phyloP scores from a whole-genome alignment of 805 yeast genomes.

The Clavispora santaluciae region DNA sequence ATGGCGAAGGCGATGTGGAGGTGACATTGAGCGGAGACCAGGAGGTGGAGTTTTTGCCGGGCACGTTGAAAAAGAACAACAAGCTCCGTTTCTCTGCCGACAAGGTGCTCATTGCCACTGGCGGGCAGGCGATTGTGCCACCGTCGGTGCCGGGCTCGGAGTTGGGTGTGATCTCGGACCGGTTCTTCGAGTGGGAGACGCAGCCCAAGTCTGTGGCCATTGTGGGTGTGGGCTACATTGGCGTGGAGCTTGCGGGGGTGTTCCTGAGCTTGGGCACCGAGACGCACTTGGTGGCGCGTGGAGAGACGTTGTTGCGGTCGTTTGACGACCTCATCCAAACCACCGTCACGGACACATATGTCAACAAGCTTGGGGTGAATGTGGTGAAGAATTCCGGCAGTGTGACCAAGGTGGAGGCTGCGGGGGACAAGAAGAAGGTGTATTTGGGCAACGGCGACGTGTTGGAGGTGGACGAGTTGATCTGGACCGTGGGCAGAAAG shows the following conservation, averaged over 20 bases:
- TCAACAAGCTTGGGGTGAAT: slow-evolving; percentile 68
- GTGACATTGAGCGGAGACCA: slow-evolving; percentile 51
- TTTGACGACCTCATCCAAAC: slow-evolving; percentile 80
- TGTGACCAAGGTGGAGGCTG: slow-evolving; percentile 32
- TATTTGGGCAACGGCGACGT: slow-evolving; percentile 32
- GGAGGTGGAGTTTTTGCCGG: slow-evolving; percentile 31
- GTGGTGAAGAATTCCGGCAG: slow-evolving; percentile 63
- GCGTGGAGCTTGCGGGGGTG: slow-evolving; percentile 92
- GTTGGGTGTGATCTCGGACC: slow-evolving; percentile 82
- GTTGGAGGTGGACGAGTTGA: slow-evolving; percentile 64
- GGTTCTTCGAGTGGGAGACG: slow-evolving; percentile 71
- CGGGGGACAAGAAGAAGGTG: slow-evolving; percentile 34
- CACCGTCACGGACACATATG: slow-evolving; percentile 76
- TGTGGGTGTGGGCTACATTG: slow-evolving; percentile 98
- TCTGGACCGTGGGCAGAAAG: slow-evolving; percentile 94
- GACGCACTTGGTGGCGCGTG: slow-evolving; percentile 84
- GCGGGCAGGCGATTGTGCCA: slow-evolving; percentile 80
- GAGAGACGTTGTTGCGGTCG: slow-evolving; percentile 82
- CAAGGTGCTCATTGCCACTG: slow-evolving; percentile 84
- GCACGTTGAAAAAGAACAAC: slow-evolving; percentile 43
- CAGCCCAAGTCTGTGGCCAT: slow-evolving; percentile 93
- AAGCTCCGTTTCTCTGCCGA: slow-evolving; percentile 68
- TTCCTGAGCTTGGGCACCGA: slow-evolving; percentile 85
- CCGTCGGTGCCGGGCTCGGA: slow-evolving; percentile 72
- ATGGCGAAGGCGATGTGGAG: slow-evolving; percentile 64